These are phyloP conservation scores for Vaccinium corymbosum DNA, from an alignment of 148 eudicot species.

Conservation along the genomic window DNA sequence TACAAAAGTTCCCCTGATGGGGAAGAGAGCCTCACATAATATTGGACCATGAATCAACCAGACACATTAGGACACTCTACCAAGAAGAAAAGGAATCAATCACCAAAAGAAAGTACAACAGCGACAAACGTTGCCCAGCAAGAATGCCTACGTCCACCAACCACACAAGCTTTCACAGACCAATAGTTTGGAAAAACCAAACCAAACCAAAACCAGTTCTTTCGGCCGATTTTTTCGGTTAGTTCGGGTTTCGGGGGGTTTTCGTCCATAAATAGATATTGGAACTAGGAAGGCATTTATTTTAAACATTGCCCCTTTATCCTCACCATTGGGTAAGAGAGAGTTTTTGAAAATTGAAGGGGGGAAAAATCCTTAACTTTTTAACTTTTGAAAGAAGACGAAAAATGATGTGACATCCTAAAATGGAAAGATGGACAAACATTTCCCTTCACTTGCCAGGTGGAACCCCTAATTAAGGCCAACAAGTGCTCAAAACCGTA, in stretches of 20 bases:
- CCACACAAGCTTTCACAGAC: neutral
- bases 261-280: no score
- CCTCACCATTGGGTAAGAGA: neutral
- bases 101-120: neutral
- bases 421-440: neutral
- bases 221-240: no score
- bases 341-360: neutral
- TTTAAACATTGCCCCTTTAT: neutral
- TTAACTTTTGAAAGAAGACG: neutral
- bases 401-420: neutral
- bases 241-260: no score
- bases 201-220: no score
- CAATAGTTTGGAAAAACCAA: no score
- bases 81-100: neutral
- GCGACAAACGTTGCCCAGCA: neutral
- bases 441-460: neutral
- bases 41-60: neutral
- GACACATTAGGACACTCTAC: neutral
- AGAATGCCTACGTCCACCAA: neutral
- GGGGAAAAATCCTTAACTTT: neutral
- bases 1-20: neutral
- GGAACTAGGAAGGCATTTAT: no score
- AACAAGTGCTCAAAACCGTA: neutral
- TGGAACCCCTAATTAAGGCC: neutral
- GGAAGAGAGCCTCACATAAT: neutral